Evolutionary conservation across 768 basidiomycete genomes (phyloP), one percentile per base, ranked within the genome.

Genomic region (Suillus tomentosus): DNA sequence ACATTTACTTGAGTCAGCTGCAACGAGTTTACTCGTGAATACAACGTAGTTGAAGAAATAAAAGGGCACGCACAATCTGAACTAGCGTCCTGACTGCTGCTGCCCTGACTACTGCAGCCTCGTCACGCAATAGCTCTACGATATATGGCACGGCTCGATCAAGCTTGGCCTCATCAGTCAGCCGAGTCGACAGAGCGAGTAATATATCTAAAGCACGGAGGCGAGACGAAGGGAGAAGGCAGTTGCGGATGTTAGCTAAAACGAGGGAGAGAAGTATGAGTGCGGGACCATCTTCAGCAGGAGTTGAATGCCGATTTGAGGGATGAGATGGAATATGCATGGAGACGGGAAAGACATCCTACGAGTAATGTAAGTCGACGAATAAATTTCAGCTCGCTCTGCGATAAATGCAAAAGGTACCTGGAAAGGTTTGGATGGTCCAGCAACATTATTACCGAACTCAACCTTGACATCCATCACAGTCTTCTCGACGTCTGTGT

Each of bases 121-220:
- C 95, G 70, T 99, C 96, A 65, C 91, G 88, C 22, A 97, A 76
- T 5, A 98, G 80, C 45, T 95, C 93, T 2, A 98, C 89, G 34
- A 96, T 85, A 68, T 95, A 98, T 0, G 97, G 97, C 3, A 96
- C 82, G 80, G 97, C 87, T 2, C 96, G 86, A 73, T 99, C 97
- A 60, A 98, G 78, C 73, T 96, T 96, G 3, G 95, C 94, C 75
- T 98, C 97, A 71, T 99, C 97, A 0, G 94, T 94, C 42, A 99
- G 80, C 69, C 91, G 90, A 13, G 85, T 83, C 9, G 86, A 84
- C 17, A 99, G 79, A 1, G 92, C 92, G 31, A 97, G 82, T 62
- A 97, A 90, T 5, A 96, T 83, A 69, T 98, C 95, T 55, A 99
- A 76, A 1, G 90, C 92, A 42, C 86, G 88, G 27, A 96, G 78